Evolutionary conservation across 306 rosid species (phyloP), one percentile per base, ranked within the genome.

Genomic region (Prunus davidiana): DNA sequence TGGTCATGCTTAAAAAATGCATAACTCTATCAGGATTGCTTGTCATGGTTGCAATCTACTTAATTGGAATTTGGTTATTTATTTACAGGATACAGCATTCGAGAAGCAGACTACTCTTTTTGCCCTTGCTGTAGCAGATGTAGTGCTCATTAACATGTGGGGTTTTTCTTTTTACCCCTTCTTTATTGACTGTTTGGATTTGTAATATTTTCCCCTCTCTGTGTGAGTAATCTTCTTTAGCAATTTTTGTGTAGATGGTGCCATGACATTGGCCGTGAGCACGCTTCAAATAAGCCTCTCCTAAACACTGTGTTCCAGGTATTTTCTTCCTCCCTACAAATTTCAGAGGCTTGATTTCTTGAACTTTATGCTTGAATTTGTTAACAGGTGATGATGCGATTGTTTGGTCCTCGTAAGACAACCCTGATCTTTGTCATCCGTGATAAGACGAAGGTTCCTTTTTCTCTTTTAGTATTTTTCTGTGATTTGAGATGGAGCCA

Each of bases 211-310:
- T 71, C 75, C 64, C 19, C 57, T 43, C 67, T 65, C 61, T 62
- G 1, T 19, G n/a, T 52, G 73, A 58, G 55, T 86, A 66, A 84
- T n/a, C 74, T 47, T 49, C 10, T 12, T 60, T 49, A 58, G 64
- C 50, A 73, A 79, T 76, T 78, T 68, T 81, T 46, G 50, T 83
- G 45, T 74, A 96, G 99, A 96, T 96, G 99, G 99, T 96, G 99
- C 80, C 99, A 96, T 80, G 99, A 96, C 75, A 96, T 96, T 87
- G 99, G 99, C 69, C 99, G 99, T 82, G 99, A 96, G 88, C 99
- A 96, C 85, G 99, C 99, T 60, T 98, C 99, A 65, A 96, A 96
- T 82, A 93, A 91, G 88, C 99, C 98, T 67, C 98, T 96, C 54
- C 82, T 96, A 41, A 89, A 96, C 80, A 96, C 98, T 54, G 99